Evolutionary conservation across 2,329 filamentous ascomycete species (phyloP).

Genomic region (Tolypocladium guangdongense): DNA sequence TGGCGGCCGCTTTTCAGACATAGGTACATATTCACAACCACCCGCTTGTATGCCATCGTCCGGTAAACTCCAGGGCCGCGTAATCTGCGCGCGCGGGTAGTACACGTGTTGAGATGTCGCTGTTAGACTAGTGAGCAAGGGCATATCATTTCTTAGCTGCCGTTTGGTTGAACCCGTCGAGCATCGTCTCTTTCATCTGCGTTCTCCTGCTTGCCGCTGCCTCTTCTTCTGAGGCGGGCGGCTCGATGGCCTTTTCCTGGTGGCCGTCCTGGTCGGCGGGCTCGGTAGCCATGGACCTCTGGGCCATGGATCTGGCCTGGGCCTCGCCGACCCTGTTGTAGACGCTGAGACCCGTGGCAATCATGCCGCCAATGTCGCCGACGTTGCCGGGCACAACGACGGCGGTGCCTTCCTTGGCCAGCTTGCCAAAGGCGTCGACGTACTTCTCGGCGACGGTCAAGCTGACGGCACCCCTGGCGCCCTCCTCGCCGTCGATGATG

Average conservation of each 20-base stretch:
- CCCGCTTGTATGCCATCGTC: background rate
- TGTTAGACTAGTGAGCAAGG: background rate
- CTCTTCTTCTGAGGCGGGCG: constrained; percentile 6
- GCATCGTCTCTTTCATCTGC: constrained; percentile 26
- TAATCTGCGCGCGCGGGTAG: background rate
- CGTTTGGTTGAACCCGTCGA: constrained; percentile 28
- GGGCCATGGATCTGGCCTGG: constrained; percentile 58
- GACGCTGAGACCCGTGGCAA: constrained; percentile 87
- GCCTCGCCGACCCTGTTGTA: constrained; percentile 86
- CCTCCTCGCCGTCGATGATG: constrained; percentile 61
- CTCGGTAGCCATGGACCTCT: constrained; percentile 28
- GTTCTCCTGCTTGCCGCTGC: constrained; percentile 9
- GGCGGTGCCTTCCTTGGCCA: constrained; percentile 91
- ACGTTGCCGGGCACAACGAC: constrained; percentile 96
- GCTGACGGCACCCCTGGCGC: constrained; percentile 75
- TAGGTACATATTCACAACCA: background rate
- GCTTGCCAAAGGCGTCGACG: constrained; percentile 83
- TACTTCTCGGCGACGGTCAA: constrained; percentile 94
- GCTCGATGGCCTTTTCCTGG: constrained; percentile 8
- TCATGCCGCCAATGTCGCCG: constrained; percentile 93
- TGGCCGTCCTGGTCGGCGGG: constrained; percentile 8
- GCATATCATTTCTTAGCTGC: constrained; percentile 16
- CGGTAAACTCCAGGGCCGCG: background rate
- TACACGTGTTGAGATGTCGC: background rate
- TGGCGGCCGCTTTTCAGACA: background rate